A percentile compares a stretch with the other conserved stretches of the same genome.
These are phyloP conservation scores for Rhazya stricta DNA, from an alignment of 257 asterid genomes.

Conservation along the genomic window DNA sequence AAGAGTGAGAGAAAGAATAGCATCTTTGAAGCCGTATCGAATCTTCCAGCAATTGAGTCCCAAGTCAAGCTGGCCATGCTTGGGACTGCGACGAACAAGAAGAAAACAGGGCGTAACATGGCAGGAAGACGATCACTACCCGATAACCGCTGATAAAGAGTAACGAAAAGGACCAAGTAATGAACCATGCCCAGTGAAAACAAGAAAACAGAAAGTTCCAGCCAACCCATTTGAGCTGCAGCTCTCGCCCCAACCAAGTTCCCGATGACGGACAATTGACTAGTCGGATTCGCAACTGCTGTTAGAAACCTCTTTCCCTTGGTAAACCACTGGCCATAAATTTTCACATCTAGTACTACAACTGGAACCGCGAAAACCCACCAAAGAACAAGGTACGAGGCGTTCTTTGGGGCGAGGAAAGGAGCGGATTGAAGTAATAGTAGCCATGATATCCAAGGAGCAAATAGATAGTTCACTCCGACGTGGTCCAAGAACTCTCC, in stretches of 20 bases:
- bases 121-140: constrained; percentile 53
- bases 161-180: constrained; percentile 62
- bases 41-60: constrained; percentile 56
- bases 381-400: constrained; percentile 35
- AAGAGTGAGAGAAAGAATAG: constrained; percentile 63
- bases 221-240: constrained; percentile 69
- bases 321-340: constrained; percentile 74
- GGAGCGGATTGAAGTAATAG: constrained; percentile 56
- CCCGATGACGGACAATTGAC: constrained; percentile 58
- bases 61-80: constrained; percentile 69
- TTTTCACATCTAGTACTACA: constrained; percentile 49
- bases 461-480: constrained; percentile 64
- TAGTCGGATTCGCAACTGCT: constrained; percentile 62
- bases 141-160: constrained; percentile 53
- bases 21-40: constrained; percentile 58
- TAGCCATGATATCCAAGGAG: constrained; percentile 78
- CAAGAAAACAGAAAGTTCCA: constrained; percentile 38
- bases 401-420: constrained; percentile 27
- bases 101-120: constrained; percentile 52
- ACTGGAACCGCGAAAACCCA: constrained; percentile 50
- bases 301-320: constrained; percentile 43
- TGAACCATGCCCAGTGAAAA: constrained; percentile 65
- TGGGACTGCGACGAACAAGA: constrained; percentile 57
- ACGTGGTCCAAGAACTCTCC: constrained; percentile 53
- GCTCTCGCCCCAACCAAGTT: constrained; percentile 67